These are phyloP conservation scores for Daldinia caldariorum DNA, from an alignment of 495 filamentous ascomycete species.

Conservation along the genomic window DNA sequence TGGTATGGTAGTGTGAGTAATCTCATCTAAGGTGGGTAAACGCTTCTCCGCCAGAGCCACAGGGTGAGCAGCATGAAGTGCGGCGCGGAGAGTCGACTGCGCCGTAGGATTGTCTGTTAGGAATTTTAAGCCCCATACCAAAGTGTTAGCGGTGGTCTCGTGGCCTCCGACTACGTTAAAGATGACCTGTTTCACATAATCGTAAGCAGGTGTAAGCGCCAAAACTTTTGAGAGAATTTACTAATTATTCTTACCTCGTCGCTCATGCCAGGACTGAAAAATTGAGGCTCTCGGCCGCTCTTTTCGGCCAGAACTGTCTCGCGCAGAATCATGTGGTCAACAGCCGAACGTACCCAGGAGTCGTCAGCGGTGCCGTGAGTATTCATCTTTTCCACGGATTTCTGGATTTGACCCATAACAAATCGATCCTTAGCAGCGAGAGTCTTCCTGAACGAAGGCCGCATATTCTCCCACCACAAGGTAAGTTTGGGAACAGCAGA, in stretches of 20 bases:
- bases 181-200: neutral
- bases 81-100: constrained; percentile 6
- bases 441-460: constrained; percentile 9
- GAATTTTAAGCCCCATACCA: constrained; percentile 8
- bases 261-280: neutral
- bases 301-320: constrained; percentile 6
- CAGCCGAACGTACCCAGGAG: neutral
- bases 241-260: constrained; percentile 5
- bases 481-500: constrained; percentile 7
- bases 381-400: neutral
- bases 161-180: constrained; percentile 5
- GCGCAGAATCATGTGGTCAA: constrained; percentile 11
- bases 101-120: constrained; percentile 5
- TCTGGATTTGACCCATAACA: neutral
- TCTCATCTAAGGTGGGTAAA: constrained; percentile 2
- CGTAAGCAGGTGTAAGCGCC: neutral
- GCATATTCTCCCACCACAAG: constrained; percentile 6
- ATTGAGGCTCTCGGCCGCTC: constrained; percentile 1
- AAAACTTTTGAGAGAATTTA: neutral
- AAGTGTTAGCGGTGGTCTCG: neutral
- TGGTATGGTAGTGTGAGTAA: constrained; percentile 25
- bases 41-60: constrained; percentile 3
- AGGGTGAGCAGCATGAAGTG: neutral
- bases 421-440: constrained; percentile 6
- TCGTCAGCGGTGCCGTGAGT: neutral